Evolutionary conservation across 139 green algal genomes (phyloP).

Genomic region (Yamagishiella unicocca): DNA sequence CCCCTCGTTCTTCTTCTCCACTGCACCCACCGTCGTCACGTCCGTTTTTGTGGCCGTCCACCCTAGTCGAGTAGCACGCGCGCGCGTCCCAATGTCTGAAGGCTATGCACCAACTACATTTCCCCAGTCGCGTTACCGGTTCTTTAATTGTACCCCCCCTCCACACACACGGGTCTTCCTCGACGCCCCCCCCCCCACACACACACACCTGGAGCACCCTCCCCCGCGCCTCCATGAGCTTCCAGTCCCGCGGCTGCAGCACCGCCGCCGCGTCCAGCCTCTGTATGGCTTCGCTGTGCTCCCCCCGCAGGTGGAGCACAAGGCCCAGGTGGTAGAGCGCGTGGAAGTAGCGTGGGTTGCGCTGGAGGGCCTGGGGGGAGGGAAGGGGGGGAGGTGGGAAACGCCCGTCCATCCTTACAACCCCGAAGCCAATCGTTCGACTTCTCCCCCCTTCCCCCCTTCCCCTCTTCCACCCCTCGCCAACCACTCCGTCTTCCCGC

Average conservation of each 20-base stretch:
- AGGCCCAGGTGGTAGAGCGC: constrained; percentile 62
- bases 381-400: background rate
- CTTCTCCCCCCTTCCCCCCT: background rate
- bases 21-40: too few species aligned
- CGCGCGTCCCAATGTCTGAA: too few species aligned
- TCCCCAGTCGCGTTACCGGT: too few species aligned
- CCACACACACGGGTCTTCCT: background rate
- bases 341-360: constrained; percentile 59
- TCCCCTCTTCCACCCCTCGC: background rate
- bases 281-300: constrained; percentile 47
- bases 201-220: constrained; percentile 52
- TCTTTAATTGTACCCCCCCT: too few species aligned
- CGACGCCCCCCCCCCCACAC: background rate
- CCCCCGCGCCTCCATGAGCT: constrained; percentile 54
- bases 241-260: constrained; percentile 40
- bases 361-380: constrained; percentile 48
- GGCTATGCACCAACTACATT: too few species aligned
- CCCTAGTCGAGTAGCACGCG: too few species aligned
- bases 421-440: background rate
- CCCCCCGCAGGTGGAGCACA: constrained; percentile 49
- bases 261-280: constrained; percentile 48
- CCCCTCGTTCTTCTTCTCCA: too few species aligned
- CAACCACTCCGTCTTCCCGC: too few species aligned
- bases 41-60: too few species aligned
- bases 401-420: too few species aligned